Evolutionary conservation across 192 early-diverging fungal genomes (phyloP), one percentile per base, ranked within the genome.

Genomic region (Coemansia sp.): DNA sequence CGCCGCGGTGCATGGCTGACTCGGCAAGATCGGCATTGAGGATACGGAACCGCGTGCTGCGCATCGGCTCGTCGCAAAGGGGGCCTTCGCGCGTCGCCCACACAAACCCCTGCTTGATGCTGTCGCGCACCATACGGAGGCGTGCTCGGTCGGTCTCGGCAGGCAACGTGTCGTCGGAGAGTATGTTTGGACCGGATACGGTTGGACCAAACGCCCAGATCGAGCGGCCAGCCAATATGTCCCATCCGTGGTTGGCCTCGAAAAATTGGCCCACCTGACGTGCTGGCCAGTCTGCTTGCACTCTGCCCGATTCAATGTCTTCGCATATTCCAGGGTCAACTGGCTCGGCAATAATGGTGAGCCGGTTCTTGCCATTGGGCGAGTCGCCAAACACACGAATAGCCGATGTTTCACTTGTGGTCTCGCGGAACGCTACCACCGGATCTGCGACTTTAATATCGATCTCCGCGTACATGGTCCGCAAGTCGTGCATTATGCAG

Each of bases 381-480:
- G 97, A 96, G 72, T 97, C 93, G 6, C 94, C 97, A 86, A 92
- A 96, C 68, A 94, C 96, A 63, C 96, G 95, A 62, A 98, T 80
- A 9, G 92, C 83, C 25, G 93, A 95, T 8, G 92, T 95, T 75
- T 98, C 96, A 0, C 93, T 86, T 0, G 97, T 95, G 6, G 95
- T 97, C 70, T 99, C 97, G 57, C 92, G 90, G 79, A 99, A 98
- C 55, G 87, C 83, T 11, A 98, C 96, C 12, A 96, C 94, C 6
- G 97, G 96, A 74, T 99, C 96, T 0, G 95, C 89, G n/a, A 99
- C 94, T 83, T 96, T 97, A 67, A 99, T 86, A 64, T 98, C 97
- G 51, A 99, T 96, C 65, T 98, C 96, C 1, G 95, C 85, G 74
- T 96, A 98, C 74, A 98, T 79, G 62, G 85, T 77, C 50, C 97